Evolutionary conservation across 176 grass and related monocot genomes (phyloP), one percentile per base, ranked within the genome.

Genomic region (Eleusine coracana): DNA sequence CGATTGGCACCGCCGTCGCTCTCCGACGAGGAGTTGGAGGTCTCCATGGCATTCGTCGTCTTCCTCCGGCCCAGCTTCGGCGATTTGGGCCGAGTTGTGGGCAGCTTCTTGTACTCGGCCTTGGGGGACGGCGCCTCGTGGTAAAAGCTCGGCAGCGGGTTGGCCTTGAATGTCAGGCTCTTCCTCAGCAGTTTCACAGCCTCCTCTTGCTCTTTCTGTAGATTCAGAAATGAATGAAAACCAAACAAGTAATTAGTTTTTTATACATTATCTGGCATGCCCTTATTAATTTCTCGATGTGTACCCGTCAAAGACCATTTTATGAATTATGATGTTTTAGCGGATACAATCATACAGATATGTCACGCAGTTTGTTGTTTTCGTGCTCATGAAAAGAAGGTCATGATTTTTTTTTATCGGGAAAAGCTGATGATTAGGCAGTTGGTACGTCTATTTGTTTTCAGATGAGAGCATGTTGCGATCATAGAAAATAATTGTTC

Each of bases 91-190:
- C 97, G 89, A 39, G 97, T 99, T 15, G 97, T 93, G 18, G 97
- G 97, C 59, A 96, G 70, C 97, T 99, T 99, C 85, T 94, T 99
- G 71, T 86, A 87, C 58, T 99, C 97, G 76, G 74, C 87, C 83
- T 96, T 99, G 3, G 93, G 91, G 71, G 97, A 94, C 76, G 97
- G 93, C n/a, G 91, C 89, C 45, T 99, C 97, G 64, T 94, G 91
- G 85, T 99, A 99, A 78, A 99, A 99, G 83, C 93, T 99, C 34
- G 97, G 97, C 89, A 99, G 94, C 3, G 93, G 97, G 10, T 77
- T 90, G 69, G 97, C 97, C 63, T 90, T 99, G 89, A 96, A 96
- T 51, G 87, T 96, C 89, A 99, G 72, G 69, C 83, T 92, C 90
- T 92, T 99, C 75, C 97, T 79, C 18, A 99, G 91, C 73, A 89